Evolutionary conservation across 176 grass and related monocot species (phyloP), one percentile per base, ranked within the genome.

Genomic region (Aegilops speltoides): DNA sequence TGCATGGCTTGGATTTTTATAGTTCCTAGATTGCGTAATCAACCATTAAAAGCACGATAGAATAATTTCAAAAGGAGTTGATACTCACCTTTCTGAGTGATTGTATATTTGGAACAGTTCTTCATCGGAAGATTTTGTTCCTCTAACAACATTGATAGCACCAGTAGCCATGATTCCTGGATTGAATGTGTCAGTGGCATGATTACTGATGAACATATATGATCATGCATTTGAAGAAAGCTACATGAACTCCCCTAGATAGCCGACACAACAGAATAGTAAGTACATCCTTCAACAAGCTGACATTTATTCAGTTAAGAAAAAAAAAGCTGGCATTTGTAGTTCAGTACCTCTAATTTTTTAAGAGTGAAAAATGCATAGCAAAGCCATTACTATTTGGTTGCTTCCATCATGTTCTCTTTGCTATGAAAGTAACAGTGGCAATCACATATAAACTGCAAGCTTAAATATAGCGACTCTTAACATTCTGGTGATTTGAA

Each of bases 71-170:
- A 76, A 45, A 83, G 2, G 78, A 61, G 72, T 75, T 24, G 23
- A 37, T 2, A 20, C 4, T 52, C 76, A 98, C 96, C 96, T 98
- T 66, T 98, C 93, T 65, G 96, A 98, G 82, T 98, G 96, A 62
- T 70, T 88, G 40, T 98, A 98, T 86, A 98, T 98, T 87, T 96
- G 88, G 59, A 96, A 89, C 33, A 98, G 84, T 82, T 98, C 96
- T 80, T 91, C 90, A 66, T 96, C 85, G 1, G 96, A 86, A 14
- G 96, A 98, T 80, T 86, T 86, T 52, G 93, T 94, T 75, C 96
- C 96, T 77, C 96, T 93, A 82, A 96, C 96, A 84, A 98, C 96
- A 91, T 95, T 98, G 33, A 98, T 86, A 64, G 96, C 93, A 78
- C 96, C 96, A 68, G 93, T 96, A 54, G 91, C 89, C 96, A 98